Percentiles rank a stretch among this genome's conserved stretches.
These are phyloP conservation scores for Claviceps sorghi DNA, from an alignment of 2,329 filamentous ascomycete species.

Conservation along the genomic window DNA sequence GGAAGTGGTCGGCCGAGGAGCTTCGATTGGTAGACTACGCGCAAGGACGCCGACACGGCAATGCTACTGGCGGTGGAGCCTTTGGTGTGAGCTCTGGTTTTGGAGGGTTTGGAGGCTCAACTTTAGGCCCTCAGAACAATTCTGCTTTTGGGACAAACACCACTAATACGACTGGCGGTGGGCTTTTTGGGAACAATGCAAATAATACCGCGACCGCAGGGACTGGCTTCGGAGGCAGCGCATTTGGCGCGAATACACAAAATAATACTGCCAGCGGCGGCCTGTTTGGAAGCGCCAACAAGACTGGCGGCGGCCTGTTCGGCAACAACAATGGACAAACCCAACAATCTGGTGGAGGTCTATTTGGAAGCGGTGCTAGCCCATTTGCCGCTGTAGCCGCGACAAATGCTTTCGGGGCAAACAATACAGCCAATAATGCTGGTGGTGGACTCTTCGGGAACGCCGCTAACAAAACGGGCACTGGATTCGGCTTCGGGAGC, in stretches of 20 bases:
- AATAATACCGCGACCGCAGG: conserved; percentile 18
- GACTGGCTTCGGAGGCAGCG: conserved; percentile 15
- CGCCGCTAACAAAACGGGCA: conserved; percentile 21
- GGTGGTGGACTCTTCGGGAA: conserved; percentile 29
- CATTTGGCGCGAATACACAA: conserved; percentile 26
- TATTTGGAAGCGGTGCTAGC: conserved; percentile 16
- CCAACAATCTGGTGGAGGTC: conserved; percentile 9
- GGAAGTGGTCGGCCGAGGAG: conserved; percentile 83
- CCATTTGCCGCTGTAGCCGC: conserved; percentile 23
- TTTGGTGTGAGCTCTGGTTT: conserved; percentile 53
- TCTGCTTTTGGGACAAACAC: conserved; percentile 32
- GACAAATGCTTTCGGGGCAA: conserved; percentile 18
- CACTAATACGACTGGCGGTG: conserved; percentile 20
- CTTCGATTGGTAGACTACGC: conserved; percentile 74
- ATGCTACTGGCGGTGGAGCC: conserved; percentile 66
- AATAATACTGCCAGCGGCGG: conserved; percentile 18
- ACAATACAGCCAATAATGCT: conserved; percentile 14
- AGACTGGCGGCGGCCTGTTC: conserved; percentile 14
- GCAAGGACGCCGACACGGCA: conserved; percentile 72
- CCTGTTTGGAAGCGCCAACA: conserved; percentile 22
- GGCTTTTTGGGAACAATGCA: conserved; percentile 23
- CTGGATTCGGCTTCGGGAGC: conserved; percentile 29
- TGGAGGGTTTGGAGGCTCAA: conserved; percentile 33
- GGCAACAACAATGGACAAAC: conserved; percentile 11
- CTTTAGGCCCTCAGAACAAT: conserved; percentile 13